phyloP scores from a whole-genome alignment of 345 rosid genomes.

The Draba incana region DNA sequence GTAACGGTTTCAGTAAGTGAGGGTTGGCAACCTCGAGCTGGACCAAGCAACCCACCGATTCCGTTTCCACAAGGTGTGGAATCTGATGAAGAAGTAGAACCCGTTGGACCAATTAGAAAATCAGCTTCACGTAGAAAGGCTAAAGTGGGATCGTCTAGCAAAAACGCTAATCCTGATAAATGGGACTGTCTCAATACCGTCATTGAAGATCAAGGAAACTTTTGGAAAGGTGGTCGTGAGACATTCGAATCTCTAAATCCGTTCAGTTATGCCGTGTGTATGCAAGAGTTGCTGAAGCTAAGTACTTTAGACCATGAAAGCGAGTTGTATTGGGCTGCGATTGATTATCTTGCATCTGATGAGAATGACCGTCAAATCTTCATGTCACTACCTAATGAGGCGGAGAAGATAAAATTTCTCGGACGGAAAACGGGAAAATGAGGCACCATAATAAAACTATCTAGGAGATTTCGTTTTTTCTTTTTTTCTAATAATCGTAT shows the following conservation, averaged over 20 bases:
- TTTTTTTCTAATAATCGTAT: too few relatives aligned
- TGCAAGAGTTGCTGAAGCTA: background rate
- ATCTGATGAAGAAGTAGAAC: too few relatives aligned
- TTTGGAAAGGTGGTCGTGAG: background rate
- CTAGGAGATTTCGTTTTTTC: too few relatives aligned
- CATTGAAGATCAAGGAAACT: slow-evolving; percentile 4
- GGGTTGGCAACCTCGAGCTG: too few relatives aligned
- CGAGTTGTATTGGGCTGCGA: background rate
- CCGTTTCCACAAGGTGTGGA: too few relatives aligned
- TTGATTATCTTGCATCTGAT: background rate
- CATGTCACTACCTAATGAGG: slow-evolving; percentile 3
- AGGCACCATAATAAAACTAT: too few relatives aligned
- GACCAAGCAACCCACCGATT: too few relatives aligned
- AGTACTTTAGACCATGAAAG: background rate
- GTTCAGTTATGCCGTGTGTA: background rate
- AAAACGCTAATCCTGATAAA: background rate
- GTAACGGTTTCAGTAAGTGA: too few relatives aligned
- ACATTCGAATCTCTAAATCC: background rate
- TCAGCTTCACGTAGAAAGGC: too few relatives aligned
- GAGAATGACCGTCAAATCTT: background rate
- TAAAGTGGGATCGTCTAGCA: too few relatives aligned
- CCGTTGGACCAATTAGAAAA: too few relatives aligned
- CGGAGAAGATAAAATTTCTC: background rate
- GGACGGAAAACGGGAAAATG: background rate
- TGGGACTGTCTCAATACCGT: background rate